These are phyloP conservation scores for Lasiosphaeriaceae sp. DNA, from an alignment of 495 filamentous ascomycete species.

Conservation along the genomic window DNA sequence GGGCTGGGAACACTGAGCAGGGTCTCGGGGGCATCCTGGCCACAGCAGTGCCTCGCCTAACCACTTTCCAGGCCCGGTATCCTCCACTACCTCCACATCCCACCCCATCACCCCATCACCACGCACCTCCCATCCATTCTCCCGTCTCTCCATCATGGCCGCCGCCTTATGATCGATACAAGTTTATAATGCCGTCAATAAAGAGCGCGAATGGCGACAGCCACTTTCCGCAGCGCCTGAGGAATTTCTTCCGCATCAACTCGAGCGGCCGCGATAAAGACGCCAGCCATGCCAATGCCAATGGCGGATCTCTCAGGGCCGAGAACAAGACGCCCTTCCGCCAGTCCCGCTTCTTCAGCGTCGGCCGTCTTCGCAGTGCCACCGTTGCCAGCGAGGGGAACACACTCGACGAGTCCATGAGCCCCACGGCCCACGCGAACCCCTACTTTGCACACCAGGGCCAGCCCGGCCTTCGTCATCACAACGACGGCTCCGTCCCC, in stretches of 20 bases:
- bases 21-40: neutral
- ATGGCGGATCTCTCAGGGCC: slow-evolving; percentile 37
- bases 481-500: slow-evolving; percentile 91
- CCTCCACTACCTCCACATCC: neutral
- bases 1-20: too few relatives aligned
- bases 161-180: slow-evolving; percentile 24
- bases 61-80: neutral
- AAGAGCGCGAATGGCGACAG: slow-evolving; percentile 42
- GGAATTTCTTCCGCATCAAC: slow-evolving; percentile 98
- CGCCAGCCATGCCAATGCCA: slow-evolving; percentile 36
- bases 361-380: slow-evolving; percentile 72
- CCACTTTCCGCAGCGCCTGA: slow-evolving; percentile 84
- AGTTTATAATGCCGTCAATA: slow-evolving; percentile 33
- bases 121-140: neutral
- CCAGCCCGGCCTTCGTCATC: slow-evolving; percentile 85
- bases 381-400: slow-evolving; percentile 95
- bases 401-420: slow-evolving; percentile 78
- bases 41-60: neutral
- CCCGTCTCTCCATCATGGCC: slow-evolving; percentile 25
- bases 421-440: slow-evolving; percentile 91
- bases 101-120: neutral
- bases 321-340: slow-evolving; percentile 66
- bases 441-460: slow-evolving; percentile 98
- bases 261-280: slow-evolving; percentile 39
- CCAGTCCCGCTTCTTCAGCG: slow-evolving; percentile 77